Evolutionary conservation across 164 flowering plant genomes (phyloP), one percentile per base, ranked within the genome.

Genomic region (Amborella trichopoda): DNA sequence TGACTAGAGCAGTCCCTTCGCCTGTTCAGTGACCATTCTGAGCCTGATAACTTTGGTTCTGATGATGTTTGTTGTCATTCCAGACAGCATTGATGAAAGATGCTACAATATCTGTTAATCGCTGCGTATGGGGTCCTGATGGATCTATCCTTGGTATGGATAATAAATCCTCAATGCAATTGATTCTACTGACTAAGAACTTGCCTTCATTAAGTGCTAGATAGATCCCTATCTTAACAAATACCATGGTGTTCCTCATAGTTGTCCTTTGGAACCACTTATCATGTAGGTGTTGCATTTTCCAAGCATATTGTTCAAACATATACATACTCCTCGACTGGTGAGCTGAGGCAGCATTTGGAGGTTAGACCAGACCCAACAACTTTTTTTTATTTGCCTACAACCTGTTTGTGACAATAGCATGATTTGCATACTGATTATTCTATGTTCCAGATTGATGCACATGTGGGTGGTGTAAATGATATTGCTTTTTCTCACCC

Each of bases 381-480:
- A 30, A 1, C 34, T 8, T 8, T 30, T 30, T 30, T 30, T 30
- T 30, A 8, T 30, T 14, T 14, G n/a, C n/a, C n/a, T n/a, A n/a
- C n/a, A n/a, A n/a, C n/a, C n/a, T n/a, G n/a, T n/a, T n/a, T n/a
- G n/a, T n/a, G n/a, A n/a, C n/a, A n/a, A n/a, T n/a, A n/a, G n/a
- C n/a, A n/a, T n/a, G n/a, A n/a, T n/a, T n/a, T n/a, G n/a, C n/a
- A n/a, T n/a, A n/a, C n/a, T 45, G 2, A 21, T 4, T 26, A n/a
- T 36, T n/a, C 30, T 41, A 3, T 48, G 12, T 25, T 56, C 45
- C 44, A 75, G 84, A 78, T 78, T 57, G 84, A 78, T 57, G 80
- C 84, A 25, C 84, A 78, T 59, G 21, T 50, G 48, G 83, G 87
- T 57, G 74, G 83, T 40, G 83, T 80, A 23, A 76, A 80, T 74